Conservation (phyloP, 2,329 filamentous ascomycete species). For the Aspergillus sp. region DNA sequence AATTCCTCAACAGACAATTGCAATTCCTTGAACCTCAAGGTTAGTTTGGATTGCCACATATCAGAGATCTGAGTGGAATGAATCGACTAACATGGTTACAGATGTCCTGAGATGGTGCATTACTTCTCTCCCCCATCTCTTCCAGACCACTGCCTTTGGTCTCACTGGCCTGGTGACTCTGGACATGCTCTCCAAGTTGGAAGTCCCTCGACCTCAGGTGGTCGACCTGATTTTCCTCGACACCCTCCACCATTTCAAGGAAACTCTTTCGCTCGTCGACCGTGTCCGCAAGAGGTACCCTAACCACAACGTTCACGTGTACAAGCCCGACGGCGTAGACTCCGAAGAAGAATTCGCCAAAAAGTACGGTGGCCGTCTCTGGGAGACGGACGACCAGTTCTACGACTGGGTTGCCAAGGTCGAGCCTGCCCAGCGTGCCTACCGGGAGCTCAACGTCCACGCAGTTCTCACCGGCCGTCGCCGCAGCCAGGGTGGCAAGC, state of each 20-base stretch:
- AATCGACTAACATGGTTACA: conserved; percentile 16
- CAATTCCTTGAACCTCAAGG: conserved; percentile 75
- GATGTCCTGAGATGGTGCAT: conserved; percentile 91
- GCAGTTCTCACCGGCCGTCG: conserved; percentile 89
- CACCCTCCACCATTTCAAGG: conserved; percentile 72
- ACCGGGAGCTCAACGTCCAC: conserved; percentile 74
- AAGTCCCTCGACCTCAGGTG: conserved; percentile 41
- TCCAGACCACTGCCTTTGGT: conserved; percentile 76
- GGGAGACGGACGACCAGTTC: conserved; percentile 75
- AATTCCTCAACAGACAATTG: conserved; percentile 83
- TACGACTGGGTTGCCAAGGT: conserved; percentile 99
- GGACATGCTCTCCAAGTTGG: conserved; percentile 55
- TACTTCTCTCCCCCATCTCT: conserved; percentile 80
- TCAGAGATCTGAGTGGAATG: conserved; percentile 5
- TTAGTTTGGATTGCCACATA: conserved; percentile 24
- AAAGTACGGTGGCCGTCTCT: conserved; percentile 73
- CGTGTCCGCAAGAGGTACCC: conserved; percentile 69
- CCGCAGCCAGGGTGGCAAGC: conserved; percentile 84
- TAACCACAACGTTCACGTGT: conserved; percentile 73
- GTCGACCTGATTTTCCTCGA: conserved; percentile 64
- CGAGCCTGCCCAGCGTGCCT: conserved; percentile 87
- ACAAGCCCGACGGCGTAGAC: conserved; percentile 71
- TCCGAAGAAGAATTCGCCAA: conserved; percentile 69
- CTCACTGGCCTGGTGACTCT: conserved; percentile 72
- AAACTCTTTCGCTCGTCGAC: conserved; percentile 67